These are phyloP conservation scores for Sclerotinia sclerotiorum DNA, from an alignment of 2,329 filamentous ascomycete genomes.

Conservation along the genomic window DNA sequence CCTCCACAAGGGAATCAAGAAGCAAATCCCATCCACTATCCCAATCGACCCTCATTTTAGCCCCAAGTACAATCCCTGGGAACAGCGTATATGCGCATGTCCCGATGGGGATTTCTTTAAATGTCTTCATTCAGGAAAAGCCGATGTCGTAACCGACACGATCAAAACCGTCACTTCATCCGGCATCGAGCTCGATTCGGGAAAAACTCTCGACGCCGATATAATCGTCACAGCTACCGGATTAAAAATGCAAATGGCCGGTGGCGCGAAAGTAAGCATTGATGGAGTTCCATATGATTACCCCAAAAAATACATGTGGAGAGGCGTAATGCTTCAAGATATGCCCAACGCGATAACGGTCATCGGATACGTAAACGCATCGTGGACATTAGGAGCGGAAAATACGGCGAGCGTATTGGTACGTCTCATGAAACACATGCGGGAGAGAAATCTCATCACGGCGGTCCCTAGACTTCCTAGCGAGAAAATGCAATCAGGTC, in stretches of 20 bases:
- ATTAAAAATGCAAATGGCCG: conserved; percentile 58
- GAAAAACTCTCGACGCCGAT: conserved; percentile 53
- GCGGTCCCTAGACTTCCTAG: conserved; percentile 28
- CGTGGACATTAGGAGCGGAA: conserved; percentile 68
- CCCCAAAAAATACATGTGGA: conserved; percentile 59
- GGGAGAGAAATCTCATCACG: conserved; percentile 24
- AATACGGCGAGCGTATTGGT: conserved; percentile 33
- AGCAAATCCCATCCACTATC: conserved; percentile 54
- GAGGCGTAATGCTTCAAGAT: conserved; percentile 63
- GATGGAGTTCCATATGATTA: conserved; percentile 54
- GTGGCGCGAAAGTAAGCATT: conserved; percentile 52
- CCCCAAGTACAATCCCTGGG: conserved; percentile 64
- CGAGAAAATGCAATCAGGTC: conserved; percentile 24
- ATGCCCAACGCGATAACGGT: conserved; percentile 63
- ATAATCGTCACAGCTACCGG: conserved; percentile 71
- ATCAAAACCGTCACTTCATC: conserved; percentile 53
- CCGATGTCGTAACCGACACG: conserved; percentile 51
- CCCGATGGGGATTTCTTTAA: conserved; percentile 58
- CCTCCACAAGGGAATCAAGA: conserved; percentile 48
- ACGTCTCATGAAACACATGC: conserved; percentile 38
- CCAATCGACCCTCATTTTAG: conserved; percentile 63
- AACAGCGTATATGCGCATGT: conserved; percentile 73
- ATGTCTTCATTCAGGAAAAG: conserved; percentile 48
- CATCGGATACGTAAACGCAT: conserved; percentile 64
- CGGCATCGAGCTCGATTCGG: conserved; percentile 43